Evolutionary conservation across 1,284 basidiomycete species (phyloP).

Genomic region (Anthracocystis panici-leucophaei): DNA sequence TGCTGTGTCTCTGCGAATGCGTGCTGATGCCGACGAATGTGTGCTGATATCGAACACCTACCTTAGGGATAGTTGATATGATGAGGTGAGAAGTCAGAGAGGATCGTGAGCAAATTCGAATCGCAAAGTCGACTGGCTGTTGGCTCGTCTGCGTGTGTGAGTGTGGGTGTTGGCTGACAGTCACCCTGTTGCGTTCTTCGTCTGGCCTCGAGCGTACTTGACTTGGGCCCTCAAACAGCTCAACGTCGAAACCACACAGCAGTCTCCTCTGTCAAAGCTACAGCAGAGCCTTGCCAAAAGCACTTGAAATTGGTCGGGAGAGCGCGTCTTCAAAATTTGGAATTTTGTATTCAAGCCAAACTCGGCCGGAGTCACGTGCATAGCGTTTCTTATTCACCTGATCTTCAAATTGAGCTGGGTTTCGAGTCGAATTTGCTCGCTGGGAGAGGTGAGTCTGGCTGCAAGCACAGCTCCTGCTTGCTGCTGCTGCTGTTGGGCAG

Average conservation of each 20-base stretch:
- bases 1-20: slow-evolving; percentile 31
- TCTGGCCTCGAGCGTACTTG: background rate
- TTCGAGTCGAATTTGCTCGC: background rate
- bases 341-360: background rate
- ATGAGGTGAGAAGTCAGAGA: slow-evolving; percentile 50
- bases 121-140: slow-evolving; percentile 28
- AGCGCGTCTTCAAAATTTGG: background rate
- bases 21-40: slow-evolving; percentile 16
- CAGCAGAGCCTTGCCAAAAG: background rate
- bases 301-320: background rate
- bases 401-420: too few relatives aligned
- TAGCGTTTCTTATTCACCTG: too few relatives aligned
- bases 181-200: background rate
- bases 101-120: slow-evolving; percentile 54
- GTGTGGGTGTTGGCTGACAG: slow-evolving; percentile 5
- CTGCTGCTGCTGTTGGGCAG: background rate
- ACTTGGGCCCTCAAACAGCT: background rate
- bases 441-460: too few relatives aligned
- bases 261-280: background rate
- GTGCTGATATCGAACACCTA: slow-evolving; percentile 36
- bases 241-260: background rate
- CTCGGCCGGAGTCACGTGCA: slow-evolving; percentile 5
- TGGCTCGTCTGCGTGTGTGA: background rate
- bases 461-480: too few relatives aligned
- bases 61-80: slow-evolving; percentile 57